These are phyloP conservation scores for Artemisia argyi DNA, from an alignment of 129 eudicot genomes.

Conservation along the genomic window DNA sequence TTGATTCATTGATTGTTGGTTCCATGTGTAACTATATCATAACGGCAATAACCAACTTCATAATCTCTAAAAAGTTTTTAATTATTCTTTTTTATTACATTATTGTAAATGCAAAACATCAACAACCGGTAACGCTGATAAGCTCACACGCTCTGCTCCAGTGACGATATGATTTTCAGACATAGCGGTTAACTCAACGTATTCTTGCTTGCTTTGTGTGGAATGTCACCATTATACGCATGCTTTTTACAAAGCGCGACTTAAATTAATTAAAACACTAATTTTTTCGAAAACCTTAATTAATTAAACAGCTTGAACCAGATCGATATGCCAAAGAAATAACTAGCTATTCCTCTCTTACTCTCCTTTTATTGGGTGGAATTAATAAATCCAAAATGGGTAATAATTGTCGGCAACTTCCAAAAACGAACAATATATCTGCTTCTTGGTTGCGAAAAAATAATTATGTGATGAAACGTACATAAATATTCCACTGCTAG, in stretches of 20 bases:
- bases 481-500: constrained; percentile 9
- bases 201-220: no score
- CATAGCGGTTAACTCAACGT: no score
- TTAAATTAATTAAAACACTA: no score
- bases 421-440: constrained; percentile 30
- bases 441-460: constrained; percentile 13
- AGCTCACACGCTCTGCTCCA: no score
- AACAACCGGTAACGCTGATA: no score
- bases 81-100: background rate
- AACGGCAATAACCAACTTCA: background rate
- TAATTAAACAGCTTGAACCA: background rate
- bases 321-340: background rate
- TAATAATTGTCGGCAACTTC: constrained; percentile 27
- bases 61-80: background rate
- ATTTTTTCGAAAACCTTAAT: background rate
- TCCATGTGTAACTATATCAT: background rate
- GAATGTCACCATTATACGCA: no score
- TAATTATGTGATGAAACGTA: constrained; percentile 5
- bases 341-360: background rate
- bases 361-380: background rate
- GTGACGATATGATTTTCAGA: no score
- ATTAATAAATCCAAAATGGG: constrained; percentile 11
- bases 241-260: no score
- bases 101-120: no score
- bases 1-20: background rate